phyloP scores from a whole-genome alignment of 2,329 filamentous ascomycete genomes.

The Cladobotryum protrusum region DNA sequence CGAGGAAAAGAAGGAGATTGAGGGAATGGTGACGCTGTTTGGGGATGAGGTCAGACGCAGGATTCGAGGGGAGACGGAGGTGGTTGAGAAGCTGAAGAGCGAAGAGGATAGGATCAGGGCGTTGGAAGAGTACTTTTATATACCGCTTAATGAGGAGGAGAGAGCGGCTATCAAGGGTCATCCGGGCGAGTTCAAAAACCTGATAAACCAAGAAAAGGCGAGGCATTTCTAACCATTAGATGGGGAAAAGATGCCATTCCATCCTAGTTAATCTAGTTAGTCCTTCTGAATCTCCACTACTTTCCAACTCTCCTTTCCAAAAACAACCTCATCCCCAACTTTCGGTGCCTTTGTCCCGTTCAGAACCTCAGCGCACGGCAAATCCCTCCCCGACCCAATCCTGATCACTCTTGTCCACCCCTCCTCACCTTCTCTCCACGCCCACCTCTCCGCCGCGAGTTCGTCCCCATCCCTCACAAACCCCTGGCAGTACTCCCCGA shows the following conservation, averaged over 20 bases:
- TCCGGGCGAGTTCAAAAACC: conserved; percentile 16
- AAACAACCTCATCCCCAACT: conserved; percentile 3
- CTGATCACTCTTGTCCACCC: conserved; percentile 32
- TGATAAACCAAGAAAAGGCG: background rate
- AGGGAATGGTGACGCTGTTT: conserved; percentile 39
- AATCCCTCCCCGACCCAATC: conserved; percentile 27
- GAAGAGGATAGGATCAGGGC: conserved; percentile 45
- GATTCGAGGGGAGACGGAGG: conserved; percentile 27
- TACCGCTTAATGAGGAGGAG: conserved; percentile 42
- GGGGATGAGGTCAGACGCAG: conserved; percentile 39
- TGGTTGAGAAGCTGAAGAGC: conserved; percentile 35
- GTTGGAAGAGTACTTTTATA: conserved; percentile 43
- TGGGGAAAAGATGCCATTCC: background rate
- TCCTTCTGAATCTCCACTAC: conserved; percentile 9
- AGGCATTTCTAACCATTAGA: background rate
- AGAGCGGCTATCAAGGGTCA: conserved; percentile 40
- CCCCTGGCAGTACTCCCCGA: conserved; percentile 52
- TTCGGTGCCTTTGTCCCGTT: background rate
- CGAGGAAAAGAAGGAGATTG: conserved; percentile 5
- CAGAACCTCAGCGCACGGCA: conserved; percentile 30
- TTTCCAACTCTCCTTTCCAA: conserved; percentile 9
- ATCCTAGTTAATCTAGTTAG: too few relatives aligned
- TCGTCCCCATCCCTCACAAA: conserved; percentile 40
- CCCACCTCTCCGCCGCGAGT: conserved; percentile 51
- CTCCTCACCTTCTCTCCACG: conserved; percentile 26